phyloP scores from a whole-genome alignment of 2,329 filamentous ascomycete species.

The Oidium heveae region DNA sequence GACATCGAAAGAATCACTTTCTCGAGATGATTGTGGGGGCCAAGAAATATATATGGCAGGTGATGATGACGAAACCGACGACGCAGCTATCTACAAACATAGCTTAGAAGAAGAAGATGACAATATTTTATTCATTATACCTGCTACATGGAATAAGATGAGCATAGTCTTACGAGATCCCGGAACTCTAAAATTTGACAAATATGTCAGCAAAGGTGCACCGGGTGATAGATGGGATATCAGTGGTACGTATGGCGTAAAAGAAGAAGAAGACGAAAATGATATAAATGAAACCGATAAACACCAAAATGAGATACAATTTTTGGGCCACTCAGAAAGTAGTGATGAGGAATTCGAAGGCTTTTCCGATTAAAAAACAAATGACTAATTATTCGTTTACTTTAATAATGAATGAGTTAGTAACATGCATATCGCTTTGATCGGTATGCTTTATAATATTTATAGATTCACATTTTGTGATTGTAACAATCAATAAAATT shows the following conservation, averaged over 20 bases:
- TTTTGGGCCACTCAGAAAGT: slow-evolving; percentile 15
- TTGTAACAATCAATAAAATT: too few relatives aligned
- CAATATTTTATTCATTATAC: slow-evolving; percentile 41
- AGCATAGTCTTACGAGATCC: slow-evolving; percentile 72
- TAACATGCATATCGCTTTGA: too few relatives aligned
- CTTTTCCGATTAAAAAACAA: slow-evolving; percentile 19
- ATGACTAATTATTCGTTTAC: too few relatives aligned
- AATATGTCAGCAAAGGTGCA: slow-evolving; percentile 69
- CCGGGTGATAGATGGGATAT: slow-evolving; percentile 86
- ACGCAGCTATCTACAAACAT: slow-evolving; percentile 73
- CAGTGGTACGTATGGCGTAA: slow-evolving; percentile 51
- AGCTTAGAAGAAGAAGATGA: slow-evolving; percentile 44
- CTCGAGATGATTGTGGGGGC: slow-evolving; percentile 29
- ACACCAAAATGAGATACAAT: slow-evolving; percentile 9
- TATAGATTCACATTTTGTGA: too few relatives aligned
- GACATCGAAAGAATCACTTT: slow-evolving; percentile 2
- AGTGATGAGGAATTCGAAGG: slow-evolving; percentile 31
- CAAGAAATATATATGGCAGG: slow-evolving; percentile 88
- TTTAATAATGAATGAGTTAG: too few relatives aligned
- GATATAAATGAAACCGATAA: slow-evolving; percentile 15
- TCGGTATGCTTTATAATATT: too few relatives aligned
- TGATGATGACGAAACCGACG: slow-evolving; percentile 40
- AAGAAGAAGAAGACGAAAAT: slow-evolving; percentile 21
- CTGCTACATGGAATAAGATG: slow-evolving; percentile 68
- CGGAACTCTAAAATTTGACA: slow-evolving; percentile 76